Evolutionary conservation across 164 flowering plant genomes (phyloP), one percentile per base, ranked within the genome.

Genomic region (Sedum album): DNA sequence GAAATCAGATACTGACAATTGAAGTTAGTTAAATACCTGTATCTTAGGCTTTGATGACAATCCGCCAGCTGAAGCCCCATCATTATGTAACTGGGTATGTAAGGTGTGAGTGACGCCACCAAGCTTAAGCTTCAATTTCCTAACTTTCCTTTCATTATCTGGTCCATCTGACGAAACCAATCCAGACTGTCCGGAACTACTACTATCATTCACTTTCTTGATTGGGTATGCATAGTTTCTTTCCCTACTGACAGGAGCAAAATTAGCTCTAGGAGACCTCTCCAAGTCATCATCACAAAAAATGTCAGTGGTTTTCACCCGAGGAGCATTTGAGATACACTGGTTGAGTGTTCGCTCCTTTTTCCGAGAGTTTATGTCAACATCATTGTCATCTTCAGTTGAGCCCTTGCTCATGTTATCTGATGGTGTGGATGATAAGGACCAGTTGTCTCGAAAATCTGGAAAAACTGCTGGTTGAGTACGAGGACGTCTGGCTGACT

Each of bases 91-190:
- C 30, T 82, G 85, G 70, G 93, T 72, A 71, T 80, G 86, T 64
- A 88, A 80, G 17, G 88, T 85, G 31, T 73, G 82, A 63, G 85
- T 84, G 6, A 86, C 81, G 53, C 92, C 90, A 67, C 87, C 88
- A 65, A 87, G 86, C 77, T 83, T 88, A 68, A 88, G 87, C 77
- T 84, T 87, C 35, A 84, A 86, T 67, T 80, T 87, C 71, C 85
- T 87, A 1, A 81, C 79, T 70, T 80, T 84, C 68, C 68, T 81
- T 69, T 85, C 83, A 71, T 68, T 79, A 46, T 70, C 82, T 42
- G 36, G 31, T 31, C 78, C 83, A 76, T 78, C 84, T 31, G 72
- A 36, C 14, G 42, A 66, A 66, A 39, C 44, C 31, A 57, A 60
- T 20, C 72, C 78, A 18, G 71, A 55, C 10, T 73, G 69, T 60